Evolutionary conservation across 2,329 filamentous ascomycete species (phyloP).

Genomic region (Dryadomyces sulphureus): DNA sequence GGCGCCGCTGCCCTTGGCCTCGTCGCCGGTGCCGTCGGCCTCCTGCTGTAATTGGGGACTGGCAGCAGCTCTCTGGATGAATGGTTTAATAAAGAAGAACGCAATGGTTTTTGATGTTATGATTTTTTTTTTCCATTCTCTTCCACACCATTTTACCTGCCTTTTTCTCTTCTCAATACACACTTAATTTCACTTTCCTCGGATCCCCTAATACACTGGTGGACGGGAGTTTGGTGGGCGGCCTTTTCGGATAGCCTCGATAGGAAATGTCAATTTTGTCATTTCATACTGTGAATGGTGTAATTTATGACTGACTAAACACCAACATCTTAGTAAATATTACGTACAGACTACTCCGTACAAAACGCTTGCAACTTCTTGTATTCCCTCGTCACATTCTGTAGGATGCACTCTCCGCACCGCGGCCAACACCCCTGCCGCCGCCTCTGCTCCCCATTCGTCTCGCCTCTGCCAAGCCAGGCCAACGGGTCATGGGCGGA

Average conservation of each 20-base stretch:
- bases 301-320: too few species aligned
- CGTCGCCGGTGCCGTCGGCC: conserved; percentile 8
- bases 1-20: conserved; percentile 9
- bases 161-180: neutral
- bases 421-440: too few species aligned
- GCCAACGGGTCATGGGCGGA: neutral
- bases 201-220: neutral
- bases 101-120: neutral
- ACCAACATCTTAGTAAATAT: too few species aligned
- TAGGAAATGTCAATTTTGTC: too few species aligned
- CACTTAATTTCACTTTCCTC: neutral
- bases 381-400: too few species aligned
- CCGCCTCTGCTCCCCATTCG: neutral
- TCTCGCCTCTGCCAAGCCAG: neutral
- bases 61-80: neutral
- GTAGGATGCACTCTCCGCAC: too few species aligned
- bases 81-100: neutral
- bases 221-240: too few species aligned
- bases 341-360: too few species aligned
- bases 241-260: too few species aligned
- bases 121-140: neutral
- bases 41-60: conserved; percentile 9
- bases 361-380: too few species aligned
- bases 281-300: too few species aligned
- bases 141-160: neutral